These are phyloP conservation scores for Penicillium sp. DNA, from an alignment of 2,329 filamentous ascomycete genomes.

Conservation along the genomic window DNA sequence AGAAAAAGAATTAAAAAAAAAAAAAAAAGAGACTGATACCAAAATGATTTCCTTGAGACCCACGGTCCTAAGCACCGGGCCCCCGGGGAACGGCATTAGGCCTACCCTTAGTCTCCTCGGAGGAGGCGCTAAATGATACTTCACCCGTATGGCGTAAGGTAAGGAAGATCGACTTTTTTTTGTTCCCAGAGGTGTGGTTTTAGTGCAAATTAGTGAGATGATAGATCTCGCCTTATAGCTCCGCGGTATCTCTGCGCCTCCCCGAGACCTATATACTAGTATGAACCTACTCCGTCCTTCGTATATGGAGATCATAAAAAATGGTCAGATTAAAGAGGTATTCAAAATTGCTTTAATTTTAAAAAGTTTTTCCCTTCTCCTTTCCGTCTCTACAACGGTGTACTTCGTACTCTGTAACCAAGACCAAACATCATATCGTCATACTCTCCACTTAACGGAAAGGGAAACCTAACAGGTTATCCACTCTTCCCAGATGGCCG, in stretches of 20 bases:
- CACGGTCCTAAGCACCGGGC: conserved; percentile 33
- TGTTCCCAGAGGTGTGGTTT: conserved; percentile 34
- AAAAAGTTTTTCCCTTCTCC: background rate
- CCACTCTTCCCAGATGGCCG: conserved; percentile 3
- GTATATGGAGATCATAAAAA: background rate
- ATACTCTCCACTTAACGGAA: conserved; percentile 3
- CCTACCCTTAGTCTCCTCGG: conserved; percentile 22
- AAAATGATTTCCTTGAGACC: conserved; percentile 15
- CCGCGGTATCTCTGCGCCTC: conserved; percentile 21
- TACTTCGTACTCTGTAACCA: background rate
- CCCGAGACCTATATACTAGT: conserved; percentile 14
- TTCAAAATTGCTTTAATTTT: background rate
- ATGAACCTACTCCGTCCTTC: conserved; percentile 2
- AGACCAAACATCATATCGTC: conserved; percentile 1
- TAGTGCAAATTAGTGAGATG: conserved; percentile 37
- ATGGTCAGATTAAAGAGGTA: background rate
- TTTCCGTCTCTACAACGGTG: background rate
- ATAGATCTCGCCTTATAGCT: conserved; percentile 35
- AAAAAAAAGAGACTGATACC: conserved; percentile 9
- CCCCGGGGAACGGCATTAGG: conserved; percentile 35
- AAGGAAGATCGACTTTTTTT: conserved; percentile 31
- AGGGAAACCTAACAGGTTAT: conserved; percentile 4
- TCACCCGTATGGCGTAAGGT: conserved; percentile 27
- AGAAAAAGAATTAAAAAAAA: background rate
- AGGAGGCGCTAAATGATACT: conserved; percentile 29